Base-by-base conservation (phyloP, 371 early-diverging fungal species). In the Circinella minor region DNA sequence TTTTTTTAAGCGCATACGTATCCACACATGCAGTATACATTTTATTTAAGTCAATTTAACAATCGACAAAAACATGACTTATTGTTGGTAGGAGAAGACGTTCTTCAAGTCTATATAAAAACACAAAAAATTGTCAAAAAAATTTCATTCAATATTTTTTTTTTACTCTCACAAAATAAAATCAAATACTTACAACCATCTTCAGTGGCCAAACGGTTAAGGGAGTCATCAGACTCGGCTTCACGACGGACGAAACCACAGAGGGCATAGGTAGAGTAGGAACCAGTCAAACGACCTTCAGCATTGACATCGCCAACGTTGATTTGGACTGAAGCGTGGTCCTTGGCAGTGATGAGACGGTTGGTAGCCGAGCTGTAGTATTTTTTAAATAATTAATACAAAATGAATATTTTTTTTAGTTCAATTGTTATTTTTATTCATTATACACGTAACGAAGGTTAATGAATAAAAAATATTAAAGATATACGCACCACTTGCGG, bases 271-370 rank as follows among this genome's bases (percentile, higher is more conserved):
- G 95, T 93, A 83, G 90, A 86, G 91, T 80, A 90, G 78, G 86
- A 75, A 74, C 93, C 93, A 72, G 89, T 92, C 79, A 84, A 75
- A 71, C 87, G 88, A 77, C 98, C 99, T 70, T 86, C 87, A 72
- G 91, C 93, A 78, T 98, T 94, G 74, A 99, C 98, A 72, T 96
- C 94, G 70, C 88, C 96, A 77, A 99, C 84, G 95, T 95, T 98
- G 91, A 99, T 91, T 89, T 98, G 99, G 84, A 99, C 95, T 59
- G 97, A 92, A 67, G 98, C 94, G 91, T 99, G 99, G 90, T 99
- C 99, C 92, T 98, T 81, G 73, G 83, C 81, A 71, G 81, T 81
- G 72, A 84, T 84, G 68, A 82, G 75, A 72, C 81, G 82, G 80
- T 81, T 82, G 72, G 85, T 82, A 77, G 85, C 83, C 67, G 83